Evolutionary conservation across 805 yeast genomes (phyloP), one percentile per base, ranked within the genome.

Genomic region (Candida arabinofermentans): DNA sequence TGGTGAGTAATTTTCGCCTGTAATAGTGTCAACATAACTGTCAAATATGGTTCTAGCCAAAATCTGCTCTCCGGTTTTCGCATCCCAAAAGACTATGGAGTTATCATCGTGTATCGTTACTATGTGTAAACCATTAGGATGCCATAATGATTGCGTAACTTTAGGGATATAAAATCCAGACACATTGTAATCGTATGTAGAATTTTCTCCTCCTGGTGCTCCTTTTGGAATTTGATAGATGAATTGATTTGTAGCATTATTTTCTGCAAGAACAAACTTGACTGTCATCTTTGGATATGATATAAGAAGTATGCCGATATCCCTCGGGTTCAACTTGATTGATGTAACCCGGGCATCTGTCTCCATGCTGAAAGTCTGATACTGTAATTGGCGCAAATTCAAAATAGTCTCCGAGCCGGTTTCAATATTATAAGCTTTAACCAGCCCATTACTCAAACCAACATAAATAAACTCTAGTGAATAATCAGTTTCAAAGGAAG

Each of bases 11-110:
- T 24, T 16, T 46, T 47, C 45, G 54, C 69, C 58, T 1, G 58
- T 51, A 3, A 83, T 81, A 17, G 62, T 57, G 53, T 86, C 82
- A 8, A 88, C 75, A 41, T 78, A 75, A 3, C 79, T 69, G 38
- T 86, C 95, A 46, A 74, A 74, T 4, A 83, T 46, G 1, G 86
- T 74, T 50, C 97, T 74, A 1, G 96, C 93, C 40, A 81, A 81
- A 12, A 93, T 67, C 34, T 79, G 64, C 13, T 77, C 76, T 0
- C 95, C 96, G 27, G 81, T 81, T 24, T 79, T 72, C 1, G 87
- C 84, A 61, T 93, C 99, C 97, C 98, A 93, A 57, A 93, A 93
- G 2, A 79, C 96, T 27, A 93, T 55, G 0, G 95, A 76, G 40
- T 91, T 91, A 55, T 90, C 96, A 18, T 69, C 80, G 61, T 91